Percentiles rank a stretch among this genome's conserved stretches.
phyloP scores from a whole-genome alignment of 805 yeast genomes.

The Lachancea sp. region DNA sequence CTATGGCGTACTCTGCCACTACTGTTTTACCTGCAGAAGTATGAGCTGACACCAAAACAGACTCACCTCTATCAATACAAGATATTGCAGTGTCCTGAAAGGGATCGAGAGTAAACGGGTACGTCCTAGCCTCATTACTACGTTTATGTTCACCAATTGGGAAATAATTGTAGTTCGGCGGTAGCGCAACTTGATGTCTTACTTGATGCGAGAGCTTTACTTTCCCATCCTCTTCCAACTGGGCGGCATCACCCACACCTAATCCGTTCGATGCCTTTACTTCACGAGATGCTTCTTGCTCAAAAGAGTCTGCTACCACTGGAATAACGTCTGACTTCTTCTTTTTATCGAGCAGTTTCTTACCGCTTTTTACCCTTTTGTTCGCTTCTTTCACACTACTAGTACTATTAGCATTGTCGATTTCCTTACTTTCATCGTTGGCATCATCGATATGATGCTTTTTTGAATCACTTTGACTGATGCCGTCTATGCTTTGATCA shows the following conservation, averaged over 20 bases:
- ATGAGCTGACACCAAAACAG: conserved; percentile 95
- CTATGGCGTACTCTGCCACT: conserved; percentile 95
- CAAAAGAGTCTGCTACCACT: conserved; percentile 79
- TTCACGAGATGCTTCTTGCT: conserved; percentile 83
- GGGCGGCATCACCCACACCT: conserved; percentile 37
- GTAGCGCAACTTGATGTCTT: conserved; percentile 95
- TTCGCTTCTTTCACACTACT: conserved; percentile 10
- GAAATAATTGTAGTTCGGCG: conserved; percentile 79
- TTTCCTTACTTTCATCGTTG: conserved; percentile 8
- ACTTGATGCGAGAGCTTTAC: conserved; percentile 86
- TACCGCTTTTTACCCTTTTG: conserved; percentile 28
- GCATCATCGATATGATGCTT: conserved; percentile 13
- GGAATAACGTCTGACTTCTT: conserved; percentile 50
- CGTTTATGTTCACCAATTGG: conserved; percentile 89
- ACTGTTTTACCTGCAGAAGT: conserved; percentile 97
- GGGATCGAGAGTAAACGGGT: conserved; percentile 92
- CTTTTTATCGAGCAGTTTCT: conserved; percentile 33
- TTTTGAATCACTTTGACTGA: conserved; percentile 10
- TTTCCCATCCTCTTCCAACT: conserved; percentile 40
- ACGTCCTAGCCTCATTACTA: conserved; percentile 70
- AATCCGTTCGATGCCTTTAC: conserved; percentile 78
- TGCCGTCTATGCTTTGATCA: too few species aligned
- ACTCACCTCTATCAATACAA: conserved; percentile 89
- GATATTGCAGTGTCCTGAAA: conserved; percentile 96
- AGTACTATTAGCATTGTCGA: not conserved